Evolutionary conservation across 2,329 filamentous ascomycete species (phyloP), one percentile per base, ranked within the genome.

Genomic region (Hirsutella thompsonii): DNA sequence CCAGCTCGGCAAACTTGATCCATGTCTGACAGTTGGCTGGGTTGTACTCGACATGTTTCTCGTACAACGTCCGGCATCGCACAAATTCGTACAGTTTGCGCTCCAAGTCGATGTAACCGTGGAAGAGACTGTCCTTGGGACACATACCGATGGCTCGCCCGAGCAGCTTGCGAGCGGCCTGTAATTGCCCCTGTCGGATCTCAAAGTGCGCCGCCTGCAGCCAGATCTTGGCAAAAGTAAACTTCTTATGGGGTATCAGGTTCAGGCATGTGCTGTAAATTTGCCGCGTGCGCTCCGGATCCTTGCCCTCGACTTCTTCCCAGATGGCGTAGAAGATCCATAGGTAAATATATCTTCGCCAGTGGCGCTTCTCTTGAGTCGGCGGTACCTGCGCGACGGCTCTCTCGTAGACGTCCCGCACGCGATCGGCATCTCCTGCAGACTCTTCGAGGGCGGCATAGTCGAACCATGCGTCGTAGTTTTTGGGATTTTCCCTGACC

Each of bases 181-280:
- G 72, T 5, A 96, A 71, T 50, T 94, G 75, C 57, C 82, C 78
- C 54, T 95, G 89, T 11, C 92, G 83, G 29, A 96, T 73, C 56
- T 96, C 89, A 50, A 96, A 95, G 45, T 94, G 84, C 1, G 90
- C 88, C 53, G 90, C 93, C 63, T 93, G 71, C 36, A 96, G 69
- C 92, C 92, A 98, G 38, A 96, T 69, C 61, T 98, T 98, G 57
- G 88, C 86, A 59, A 96, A 98, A 0, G 92, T 96, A 63, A 96
- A 98, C 55, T 86, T 86, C 59, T 93, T 93, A 67, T 98, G 92
- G 0, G 92, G 92, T 50, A 98, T 81, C 36, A 96, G 66, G 46
- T 82, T 81, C 37, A 96, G 64, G 52, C 87, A 94, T 49, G 92
- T 85, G 50, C 81, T 79, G 66, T 96, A 98, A 46, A 98, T 87